Evolutionary conservation across 352 stramenopile species (phyloP).

Genomic region (Pythium grandisporangium): DNA sequence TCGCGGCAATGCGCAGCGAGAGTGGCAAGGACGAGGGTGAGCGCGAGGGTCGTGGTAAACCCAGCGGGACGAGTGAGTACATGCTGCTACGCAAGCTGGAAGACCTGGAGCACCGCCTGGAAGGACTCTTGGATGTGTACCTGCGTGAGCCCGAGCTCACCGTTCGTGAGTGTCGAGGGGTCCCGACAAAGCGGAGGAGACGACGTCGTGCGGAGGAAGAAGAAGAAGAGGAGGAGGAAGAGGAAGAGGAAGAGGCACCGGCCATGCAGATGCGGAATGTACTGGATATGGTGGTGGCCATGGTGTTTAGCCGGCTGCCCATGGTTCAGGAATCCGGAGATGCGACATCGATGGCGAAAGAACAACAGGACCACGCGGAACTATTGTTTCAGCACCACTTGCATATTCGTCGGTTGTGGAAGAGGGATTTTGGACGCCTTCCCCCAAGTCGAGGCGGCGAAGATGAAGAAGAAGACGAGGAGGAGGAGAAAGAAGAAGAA

Average conservation of each 20-base stretch:
- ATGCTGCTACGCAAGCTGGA: slow-evolving; percentile 71
- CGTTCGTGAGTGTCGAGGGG: too few species aligned
- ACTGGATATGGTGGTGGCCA: slow-evolving; percentile 80
- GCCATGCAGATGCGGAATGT: slow-evolving; percentile 36
- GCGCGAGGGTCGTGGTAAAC: background rate
- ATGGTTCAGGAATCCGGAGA: slow-evolving; percentile 45
- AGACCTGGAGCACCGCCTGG: slow-evolving; percentile 65
- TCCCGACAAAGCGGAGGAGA: too few species aligned
- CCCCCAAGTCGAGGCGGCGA: slow-evolving; percentile 13
- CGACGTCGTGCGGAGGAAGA: too few species aligned
- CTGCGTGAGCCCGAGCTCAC: slow-evolving; percentile 44
- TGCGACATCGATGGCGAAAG: too few species aligned
- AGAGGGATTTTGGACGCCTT: slow-evolving; percentile 76
- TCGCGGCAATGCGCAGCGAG: slow-evolving; percentile 20
- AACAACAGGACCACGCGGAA: too few species aligned
- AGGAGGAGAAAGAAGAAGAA: slow-evolving; percentile 6
- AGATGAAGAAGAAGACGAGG: slow-evolving; percentile 5
- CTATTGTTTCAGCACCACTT: slow-evolving; percentile 74
- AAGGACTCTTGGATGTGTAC: slow-evolving; percentile 45
- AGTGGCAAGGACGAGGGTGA: slow-evolving; percentile 10
- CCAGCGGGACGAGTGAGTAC: slow-evolving; percentile 15
- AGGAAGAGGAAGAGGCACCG: slow-evolving; percentile 5
- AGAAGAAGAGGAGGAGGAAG: slow-evolving; percentile 11
- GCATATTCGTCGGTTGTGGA: slow-evolving; percentile 73
- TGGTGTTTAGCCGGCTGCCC: slow-evolving; percentile 77